Evolutionary conservation across 169 alveolate genomes (phyloP), one percentile per base, ranked within the genome.

Genomic region (Plasmodium fragile): DNA sequence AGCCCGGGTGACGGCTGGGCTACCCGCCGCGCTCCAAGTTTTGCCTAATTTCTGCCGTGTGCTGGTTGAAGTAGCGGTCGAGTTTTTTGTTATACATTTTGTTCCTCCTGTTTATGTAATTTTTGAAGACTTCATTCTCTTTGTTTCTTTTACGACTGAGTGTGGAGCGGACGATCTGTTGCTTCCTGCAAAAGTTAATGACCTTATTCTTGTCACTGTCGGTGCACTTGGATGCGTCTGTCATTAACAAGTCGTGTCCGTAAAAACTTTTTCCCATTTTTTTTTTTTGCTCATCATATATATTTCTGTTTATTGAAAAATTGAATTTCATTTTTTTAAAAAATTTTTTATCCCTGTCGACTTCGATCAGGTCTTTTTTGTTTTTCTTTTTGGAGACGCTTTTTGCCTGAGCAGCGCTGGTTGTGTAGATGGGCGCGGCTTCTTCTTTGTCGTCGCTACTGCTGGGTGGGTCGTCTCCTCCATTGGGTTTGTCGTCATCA

Each of bases 321-420:
- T 87, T 87, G 45, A 87, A 87, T n/a, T 87, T 87, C 52, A 87
- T 87, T 87, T 87, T 87, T 77, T 87, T 87, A 41, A 77, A 87
- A 11, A 87, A 59, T 55, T 45, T 25, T 32, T 39, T 49, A 75
- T 87, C 93, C 34, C 69, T 69, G 43, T 87, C 93, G 0, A 87
- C 71, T 53, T 77, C 89, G 45, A 36, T 36, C 1, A 69, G 25
- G 30, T 78, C 81, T 2, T 53, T 41, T 52, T 36, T 78, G 18
- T 87, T 87, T 25, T 52, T 82, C 41, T 69, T 81, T 11, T 32
- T 45, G 43, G 41, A 18, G 69, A 4, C 41, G 32, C 45, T 22
- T 49, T 49, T 36, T 13, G 59, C 95, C 1, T 75, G 43, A 22
- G 78, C 28, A 1, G 92, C 95, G 28, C 95, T 90, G 16, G 83